Percentiles rank a stretch among this genome's conserved stretches.
Conservation (phyloP, 805 yeast species). For the Cyberlindnera xylosilytica region DNA sequence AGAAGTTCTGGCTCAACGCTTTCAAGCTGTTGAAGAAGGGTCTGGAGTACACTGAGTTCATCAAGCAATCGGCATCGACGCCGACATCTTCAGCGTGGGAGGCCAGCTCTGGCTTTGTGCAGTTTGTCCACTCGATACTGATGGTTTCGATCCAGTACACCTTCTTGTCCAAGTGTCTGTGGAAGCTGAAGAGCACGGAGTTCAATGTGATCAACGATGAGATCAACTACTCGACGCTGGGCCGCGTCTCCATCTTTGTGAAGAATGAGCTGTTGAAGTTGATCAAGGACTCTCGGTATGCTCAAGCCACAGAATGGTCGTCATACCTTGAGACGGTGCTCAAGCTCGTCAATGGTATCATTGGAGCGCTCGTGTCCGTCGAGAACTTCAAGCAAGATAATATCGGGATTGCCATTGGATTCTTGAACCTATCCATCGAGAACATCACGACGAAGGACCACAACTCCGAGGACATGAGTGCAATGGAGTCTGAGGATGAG, state of each 20-base stretch:
- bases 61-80: neutral
- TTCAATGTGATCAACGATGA: conserved; percentile 24
- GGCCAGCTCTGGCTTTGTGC: conserved; percentile 5
- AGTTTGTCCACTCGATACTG: conserved; percentile 13
- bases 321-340: conserved; percentile 22
- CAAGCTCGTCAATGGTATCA: conserved; percentile 39
- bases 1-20: conserved; percentile 16
- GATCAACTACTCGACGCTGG: conserved; percentile 36
- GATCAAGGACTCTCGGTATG: conserved; percentile 3
- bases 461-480: neutral
- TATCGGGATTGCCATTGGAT: conserved; percentile 45
- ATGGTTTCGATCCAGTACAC: conserved; percentile 29
- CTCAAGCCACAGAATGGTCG: conserved; percentile 8
- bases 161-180: conserved; percentile 28
- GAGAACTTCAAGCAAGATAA: conserved; percentile 43
- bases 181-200: conserved; percentile 24
- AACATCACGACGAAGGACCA: conserved; percentile 29
- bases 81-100: conserved; percentile 9
- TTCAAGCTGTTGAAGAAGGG: conserved; percentile 23
- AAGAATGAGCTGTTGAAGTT: conserved; percentile 29
- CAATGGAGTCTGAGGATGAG: conserved; percentile 1
- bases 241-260: conserved; percentile 42
- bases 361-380: conserved; percentile 42
- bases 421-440: conserved; percentile 34
- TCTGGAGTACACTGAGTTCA: conserved; percentile 14